Conservation (phyloP, 176 grass and related monocot species). For the Oryza brachyantha region DNA sequence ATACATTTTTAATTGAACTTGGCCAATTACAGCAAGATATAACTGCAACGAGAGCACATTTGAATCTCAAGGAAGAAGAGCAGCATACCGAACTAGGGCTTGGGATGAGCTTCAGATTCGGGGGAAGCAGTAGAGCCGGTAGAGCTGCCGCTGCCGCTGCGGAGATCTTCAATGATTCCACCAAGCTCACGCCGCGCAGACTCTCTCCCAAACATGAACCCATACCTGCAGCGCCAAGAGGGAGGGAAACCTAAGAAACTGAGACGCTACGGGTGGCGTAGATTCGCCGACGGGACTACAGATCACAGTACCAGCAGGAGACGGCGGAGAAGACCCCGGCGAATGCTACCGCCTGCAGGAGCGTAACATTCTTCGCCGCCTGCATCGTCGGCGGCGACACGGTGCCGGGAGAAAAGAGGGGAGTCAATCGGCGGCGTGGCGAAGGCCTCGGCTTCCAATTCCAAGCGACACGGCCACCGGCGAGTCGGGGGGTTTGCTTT, state of each 20-base stretch:
- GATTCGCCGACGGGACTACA: not conserved
- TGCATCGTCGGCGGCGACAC: conserved; percentile 17
- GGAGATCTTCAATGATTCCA: conserved; percentile 81
- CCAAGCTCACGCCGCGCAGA: conserved; percentile 86
- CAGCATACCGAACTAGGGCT: conserved; percentile 35
- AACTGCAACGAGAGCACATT: not conserved
- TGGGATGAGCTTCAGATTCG: conserved; percentile 28
- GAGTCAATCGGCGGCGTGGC: not conserved
- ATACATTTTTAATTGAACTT: no score
- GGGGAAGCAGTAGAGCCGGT: not conserved
- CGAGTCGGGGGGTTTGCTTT: not conserved
- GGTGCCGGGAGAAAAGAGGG: not conserved
- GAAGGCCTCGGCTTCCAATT: not conserved
- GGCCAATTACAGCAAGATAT: no score
- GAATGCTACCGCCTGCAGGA: conserved; percentile 69
- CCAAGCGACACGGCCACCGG: not conserved
- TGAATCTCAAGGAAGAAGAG: not conserved
- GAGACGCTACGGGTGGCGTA: not conserved
- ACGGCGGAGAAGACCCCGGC: conserved; percentile 93
- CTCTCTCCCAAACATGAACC: conserved; percentile 99
- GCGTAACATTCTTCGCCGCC: conserved; percentile 73
- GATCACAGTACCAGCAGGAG: conserved; percentile 65
- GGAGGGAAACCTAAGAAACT: not conserved
- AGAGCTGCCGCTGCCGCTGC: conserved; percentile 2
- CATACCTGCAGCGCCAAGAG: conserved; percentile 58